These are phyloP conservation scores for Aspergillus sojae DNA, from an alignment of 2,329 filamentous ascomycete species.

Conservation along the genomic window DNA sequence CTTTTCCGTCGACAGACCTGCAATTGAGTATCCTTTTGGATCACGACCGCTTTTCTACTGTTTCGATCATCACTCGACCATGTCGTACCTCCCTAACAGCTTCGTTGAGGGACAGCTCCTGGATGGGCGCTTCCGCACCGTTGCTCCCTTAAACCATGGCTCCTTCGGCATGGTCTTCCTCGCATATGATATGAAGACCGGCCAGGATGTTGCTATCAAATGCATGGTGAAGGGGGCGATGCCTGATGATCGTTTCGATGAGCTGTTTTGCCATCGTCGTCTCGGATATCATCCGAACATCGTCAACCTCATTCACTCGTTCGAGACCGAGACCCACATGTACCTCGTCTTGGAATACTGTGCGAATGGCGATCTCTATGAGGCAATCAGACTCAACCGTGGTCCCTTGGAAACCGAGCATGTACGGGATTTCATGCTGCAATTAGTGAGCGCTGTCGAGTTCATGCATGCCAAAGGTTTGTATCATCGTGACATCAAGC, in stretches of 20 bases:
- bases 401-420: slow-evolving; percentile 94
- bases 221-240: slow-evolving; percentile 82
- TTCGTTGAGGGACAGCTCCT: slow-evolving; percentile 40
- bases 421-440: slow-evolving; percentile 94
- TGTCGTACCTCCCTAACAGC: slow-evolving; percentile 40
- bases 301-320: slow-evolving; percentile 87
- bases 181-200: slow-evolving; percentile 76
- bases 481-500: slow-evolving; percentile 98
- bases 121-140: slow-evolving; percentile 80
- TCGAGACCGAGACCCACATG: slow-evolving; percentile 86
- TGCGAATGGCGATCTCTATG: slow-evolving; percentile 91
- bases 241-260: slow-evolving; percentile 71
- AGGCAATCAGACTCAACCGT: slow-evolving; percentile 86
- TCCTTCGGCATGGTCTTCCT: slow-evolving; percentile 99
- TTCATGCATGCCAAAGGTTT: slow-evolving; percentile 90
- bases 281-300: slow-evolving; percentile 85
- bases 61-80: slow-evolving; percentile 21
- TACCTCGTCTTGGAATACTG: slow-evolving; percentile 97
- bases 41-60: background rate
- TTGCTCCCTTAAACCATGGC: slow-evolving; percentile 95
- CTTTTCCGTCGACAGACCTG: background rate
- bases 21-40: background rate
- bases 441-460: slow-evolving; percentile 85
- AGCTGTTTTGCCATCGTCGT: slow-evolving; percentile 71
- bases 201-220: slow-evolving; percentile 88